Evolutionary conservation across 2,329 filamentous ascomycete genomes (phyloP).

Genomic region (Claviceps sp.): DNA sequence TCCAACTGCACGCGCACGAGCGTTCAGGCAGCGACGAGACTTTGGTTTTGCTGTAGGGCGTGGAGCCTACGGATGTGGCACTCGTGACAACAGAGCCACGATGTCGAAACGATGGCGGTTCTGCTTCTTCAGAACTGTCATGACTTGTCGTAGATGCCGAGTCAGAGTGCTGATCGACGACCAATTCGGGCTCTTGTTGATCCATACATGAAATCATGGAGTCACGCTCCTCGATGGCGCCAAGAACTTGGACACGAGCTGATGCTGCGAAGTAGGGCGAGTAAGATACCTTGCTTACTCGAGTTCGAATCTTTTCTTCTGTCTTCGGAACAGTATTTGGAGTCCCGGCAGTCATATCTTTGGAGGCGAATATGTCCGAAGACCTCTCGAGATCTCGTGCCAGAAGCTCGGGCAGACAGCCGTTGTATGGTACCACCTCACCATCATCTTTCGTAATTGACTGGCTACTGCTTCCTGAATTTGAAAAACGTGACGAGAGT

Average conservation of each 20-base stretch:
- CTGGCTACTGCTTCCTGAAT: constrained; percentile 9
- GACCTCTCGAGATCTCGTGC: constrained; percentile 39
- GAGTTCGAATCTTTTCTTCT: constrained; percentile 12
- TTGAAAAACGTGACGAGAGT: constrained; percentile 17
- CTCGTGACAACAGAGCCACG: constrained; percentile 23
- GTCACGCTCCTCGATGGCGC: constrained; percentile 22
- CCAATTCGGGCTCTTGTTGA: constrained; percentile 8
- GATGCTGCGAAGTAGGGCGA: constrained; percentile 19
- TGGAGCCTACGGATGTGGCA: constrained; percentile 23
- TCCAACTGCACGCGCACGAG: constrained; percentile 21
- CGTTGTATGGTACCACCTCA: constrained; percentile 19
- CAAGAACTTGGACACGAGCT: constrained; percentile 17
- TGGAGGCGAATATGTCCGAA: constrained; percentile 32
- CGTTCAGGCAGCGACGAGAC: constrained; percentile 9
- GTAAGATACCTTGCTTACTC: constrained; percentile 7
- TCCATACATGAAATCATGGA: constrained; percentile 23
- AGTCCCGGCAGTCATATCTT: constrained; percentile 38
- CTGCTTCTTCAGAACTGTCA: constrained; percentile 19
- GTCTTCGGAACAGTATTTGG: constrained; percentile 26
- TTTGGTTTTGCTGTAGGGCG: constrained; percentile 12
- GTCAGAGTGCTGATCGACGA: constrained; percentile 18
- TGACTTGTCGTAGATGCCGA: constrained; percentile 17
- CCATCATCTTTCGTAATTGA: constrained; percentile 12
- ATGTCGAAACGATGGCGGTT: constrained; percentile 19
- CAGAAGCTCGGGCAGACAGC: constrained; percentile 43